phyloP scores from a whole-genome alignment of 2,329 filamentous ascomycete genomes.

The Gaeumannomyces tritici region DNA sequence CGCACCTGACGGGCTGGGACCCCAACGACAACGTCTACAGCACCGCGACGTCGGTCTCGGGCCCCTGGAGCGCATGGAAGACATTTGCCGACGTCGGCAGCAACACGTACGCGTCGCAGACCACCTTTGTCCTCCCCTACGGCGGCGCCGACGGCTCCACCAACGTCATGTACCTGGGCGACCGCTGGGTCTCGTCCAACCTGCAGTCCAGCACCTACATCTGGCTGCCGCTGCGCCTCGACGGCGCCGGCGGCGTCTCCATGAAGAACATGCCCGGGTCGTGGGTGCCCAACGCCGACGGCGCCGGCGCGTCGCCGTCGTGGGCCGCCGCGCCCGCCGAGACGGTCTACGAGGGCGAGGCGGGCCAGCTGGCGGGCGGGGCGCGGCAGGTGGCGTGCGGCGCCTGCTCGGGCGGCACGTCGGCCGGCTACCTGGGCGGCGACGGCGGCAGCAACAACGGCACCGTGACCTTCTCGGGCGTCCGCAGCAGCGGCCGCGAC shows the following conservation, averaged over 20 bases:
- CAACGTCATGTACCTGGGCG: slow-evolving; percentile 40
- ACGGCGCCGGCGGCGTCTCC: slow-evolving; percentile 38
- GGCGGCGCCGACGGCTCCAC: slow-evolving; percentile 8
- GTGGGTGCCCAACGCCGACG: slow-evolving; percentile 32
- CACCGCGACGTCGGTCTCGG: slow-evolving; percentile 38
- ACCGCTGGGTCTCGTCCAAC: slow-evolving; percentile 43
- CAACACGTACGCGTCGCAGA: slow-evolving; percentile 40
- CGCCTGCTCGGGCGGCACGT: slow-evolving; percentile 37
- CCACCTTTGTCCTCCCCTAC: slow-evolving; percentile 33
- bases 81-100: slow-evolving; percentile 36
- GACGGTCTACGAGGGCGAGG: slow-evolving; percentile 41
- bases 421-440: slow-evolving; percentile 48
- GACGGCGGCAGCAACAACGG: slow-evolving; percentile 24
- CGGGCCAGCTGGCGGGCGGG: slow-evolving; percentile 30
- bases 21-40: slow-evolving; percentile 39
- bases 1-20: slow-evolving; percentile 30
- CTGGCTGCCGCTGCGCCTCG: slow-evolving; percentile 51
- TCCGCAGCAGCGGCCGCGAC: slow-evolving; percentile 30
- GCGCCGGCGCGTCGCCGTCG: slow-evolving; percentile 3
- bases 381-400: slow-evolving; percentile 38
- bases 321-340: slow-evolving; percentile 32
- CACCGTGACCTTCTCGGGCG: slow-evolving; percentile 33
- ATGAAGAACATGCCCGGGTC: slow-evolving; percentile 40
- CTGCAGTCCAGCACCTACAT: slow-evolving; percentile 47
- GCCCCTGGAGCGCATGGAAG: slow-evolving; percentile 41